Evolutionary conservation across 108 stramenopile species (phyloP).

Genomic region (Discostella stelligeroides): DNA sequence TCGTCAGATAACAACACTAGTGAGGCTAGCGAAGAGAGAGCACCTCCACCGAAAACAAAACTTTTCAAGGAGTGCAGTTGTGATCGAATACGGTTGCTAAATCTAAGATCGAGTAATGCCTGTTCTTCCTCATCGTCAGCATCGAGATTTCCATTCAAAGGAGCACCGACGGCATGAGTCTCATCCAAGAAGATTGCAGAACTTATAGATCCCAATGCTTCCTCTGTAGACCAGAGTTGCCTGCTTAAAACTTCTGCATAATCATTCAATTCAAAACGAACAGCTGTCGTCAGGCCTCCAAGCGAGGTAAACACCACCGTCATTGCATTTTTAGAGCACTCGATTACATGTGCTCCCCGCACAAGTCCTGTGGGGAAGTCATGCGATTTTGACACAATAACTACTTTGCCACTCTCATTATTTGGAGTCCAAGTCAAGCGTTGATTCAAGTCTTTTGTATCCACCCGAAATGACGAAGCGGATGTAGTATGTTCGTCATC

Average conservation of each 20-base stretch:
- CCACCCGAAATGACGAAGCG: slow-evolving; percentile 5
- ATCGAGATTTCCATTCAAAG: slow-evolving; percentile 9
- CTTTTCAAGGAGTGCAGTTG: slow-evolving; percentile 54
- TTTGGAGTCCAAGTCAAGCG: slow-evolving; percentile 8
- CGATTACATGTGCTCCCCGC: slow-evolving; percentile 41
- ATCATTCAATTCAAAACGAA: slow-evolving; percentile 26
- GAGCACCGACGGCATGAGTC: slow-evolving; percentile 50
- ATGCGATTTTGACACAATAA: slow-evolving; percentile 7
- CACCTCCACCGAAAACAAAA: slow-evolving; percentile 39
- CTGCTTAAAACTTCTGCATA: slow-evolving; percentile 6
- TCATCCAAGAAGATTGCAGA: slow-evolving; percentile 79
- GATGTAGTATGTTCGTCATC: slow-evolving; percentile 9
- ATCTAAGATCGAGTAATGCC: slow-evolving; percentile 55
- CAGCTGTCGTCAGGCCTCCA: slow-evolving; percentile 54
- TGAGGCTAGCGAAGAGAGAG: slow-evolving; percentile 26
- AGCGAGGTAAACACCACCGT: slow-evolving; percentile 54
- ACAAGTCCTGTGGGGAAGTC: slow-evolving; percentile 19
- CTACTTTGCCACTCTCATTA: slow-evolving; percentile 1
- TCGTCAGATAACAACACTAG: slow-evolving; percentile 35
- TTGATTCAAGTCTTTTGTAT: background rate
- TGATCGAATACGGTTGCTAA: slow-evolving; percentile 57
- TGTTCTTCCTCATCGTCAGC: slow-evolving; percentile 56
- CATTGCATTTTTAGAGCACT: slow-evolving; percentile 42
- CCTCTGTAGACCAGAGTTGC: slow-evolving; percentile 73
- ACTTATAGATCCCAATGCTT: slow-evolving; percentile 65